These are phyloP conservation scores for Talaromyces stipitatus DNA, from an alignment of 495 filamentous ascomycete genomes.

Conservation along the genomic window DNA sequence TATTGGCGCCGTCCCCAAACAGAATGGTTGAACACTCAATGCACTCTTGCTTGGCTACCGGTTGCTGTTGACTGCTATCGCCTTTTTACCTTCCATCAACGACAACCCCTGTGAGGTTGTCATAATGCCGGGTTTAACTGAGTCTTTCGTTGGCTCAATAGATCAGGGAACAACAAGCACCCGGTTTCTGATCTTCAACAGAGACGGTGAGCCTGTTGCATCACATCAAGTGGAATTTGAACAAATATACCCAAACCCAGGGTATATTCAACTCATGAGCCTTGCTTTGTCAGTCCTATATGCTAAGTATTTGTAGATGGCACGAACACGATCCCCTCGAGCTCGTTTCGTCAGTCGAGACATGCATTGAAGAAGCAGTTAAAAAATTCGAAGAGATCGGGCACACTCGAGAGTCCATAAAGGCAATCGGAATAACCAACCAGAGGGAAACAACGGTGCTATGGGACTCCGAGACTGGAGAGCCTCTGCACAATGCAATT, in stretches of 20 bases:
- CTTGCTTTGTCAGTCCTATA: background rate
- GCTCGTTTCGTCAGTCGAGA: conserved; percentile 68
- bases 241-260: conserved; percentile 82
- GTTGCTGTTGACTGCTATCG: background rate
- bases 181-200: conserved; percentile 85
- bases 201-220: conserved; percentile 67
- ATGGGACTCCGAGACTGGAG: conserved; percentile 82
- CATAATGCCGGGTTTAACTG: conserved; percentile 4
- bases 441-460: conserved; percentile 92
- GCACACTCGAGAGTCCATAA: conserved; percentile 58
- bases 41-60: background rate
- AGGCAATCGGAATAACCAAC: conserved; percentile 86
- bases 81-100: background rate
- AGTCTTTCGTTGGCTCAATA: conserved; percentile 60
- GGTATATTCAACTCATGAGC: conserved; percentile 42
- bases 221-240: conserved; percentile 88
- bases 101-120: conserved; percentile 15
- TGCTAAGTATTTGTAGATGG: conserved; percentile 52
- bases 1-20: background rate
- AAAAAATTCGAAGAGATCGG: conserved; percentile 60
- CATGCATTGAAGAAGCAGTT: conserved; percentile 75
- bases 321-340: conserved; percentile 86
- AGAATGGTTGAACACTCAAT: too few relatives aligned
- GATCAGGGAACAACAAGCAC: conserved; percentile 94
- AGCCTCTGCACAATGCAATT: conserved; percentile 82